phyloP scores from a whole-genome alignment of 2,329 filamentous ascomycete genomes.

The Epichloe baconii region DNA sequence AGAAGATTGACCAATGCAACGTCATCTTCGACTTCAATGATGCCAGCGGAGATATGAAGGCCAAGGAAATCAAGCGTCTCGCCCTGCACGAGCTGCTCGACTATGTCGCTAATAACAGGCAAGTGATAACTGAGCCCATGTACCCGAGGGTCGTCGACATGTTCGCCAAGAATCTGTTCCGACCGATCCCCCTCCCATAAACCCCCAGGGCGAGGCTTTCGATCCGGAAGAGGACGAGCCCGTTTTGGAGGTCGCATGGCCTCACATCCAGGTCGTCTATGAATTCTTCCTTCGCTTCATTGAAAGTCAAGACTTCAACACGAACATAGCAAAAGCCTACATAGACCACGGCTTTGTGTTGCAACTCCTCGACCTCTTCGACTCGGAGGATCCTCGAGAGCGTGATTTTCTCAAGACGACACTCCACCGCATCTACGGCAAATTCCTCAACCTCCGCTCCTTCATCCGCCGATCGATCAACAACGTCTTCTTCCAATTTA shows the following conservation, averaged over 20 bases:
- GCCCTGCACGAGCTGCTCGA: slow-evolving; percentile 92
- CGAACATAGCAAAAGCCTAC: slow-evolving; percentile 96
- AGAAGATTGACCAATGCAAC: slow-evolving; percentile 99
- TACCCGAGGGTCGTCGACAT: slow-evolving; percentile 97
- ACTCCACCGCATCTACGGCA: slow-evolving; percentile 93
- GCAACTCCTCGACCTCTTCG: slow-evolving; percentile 92
- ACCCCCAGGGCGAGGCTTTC: slow-evolving; percentile 94
- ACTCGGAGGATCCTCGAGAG: slow-evolving; percentile 93
- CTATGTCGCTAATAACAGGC: slow-evolving; percentile 96
- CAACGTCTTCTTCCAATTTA: slow-evolving; percentile 99
- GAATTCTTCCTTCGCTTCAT: slow-evolving; percentile 99
- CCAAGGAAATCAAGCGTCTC: slow-evolving; percentile 96
- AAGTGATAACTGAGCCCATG: slow-evolving; percentile 98
- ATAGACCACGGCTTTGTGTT: slow-evolving; percentile 98
- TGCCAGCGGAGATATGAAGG: slow-evolving; percentile 96
- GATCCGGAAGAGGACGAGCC: slow-evolving; percentile 98
- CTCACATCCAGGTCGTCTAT: slow-evolving; percentile 98
- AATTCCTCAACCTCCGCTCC: slow-evolving; percentile 93
- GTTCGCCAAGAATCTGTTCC: slow-evolving; percentile 98
- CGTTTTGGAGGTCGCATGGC: slow-evolving; percentile 95
- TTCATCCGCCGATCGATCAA: slow-evolving; percentile 98
- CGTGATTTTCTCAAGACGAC: slow-evolving; percentile 97
- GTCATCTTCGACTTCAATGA: slow-evolving; percentile 99
- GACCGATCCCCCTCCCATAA: slow-evolving; percentile 95
- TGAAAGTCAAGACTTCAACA: slow-evolving; percentile 99